Evolutionary conservation across 768 basidiomycete species (phyloP), one percentile per base, ranked within the genome.

Genomic region (Boletus vinaceobasis): DNA sequence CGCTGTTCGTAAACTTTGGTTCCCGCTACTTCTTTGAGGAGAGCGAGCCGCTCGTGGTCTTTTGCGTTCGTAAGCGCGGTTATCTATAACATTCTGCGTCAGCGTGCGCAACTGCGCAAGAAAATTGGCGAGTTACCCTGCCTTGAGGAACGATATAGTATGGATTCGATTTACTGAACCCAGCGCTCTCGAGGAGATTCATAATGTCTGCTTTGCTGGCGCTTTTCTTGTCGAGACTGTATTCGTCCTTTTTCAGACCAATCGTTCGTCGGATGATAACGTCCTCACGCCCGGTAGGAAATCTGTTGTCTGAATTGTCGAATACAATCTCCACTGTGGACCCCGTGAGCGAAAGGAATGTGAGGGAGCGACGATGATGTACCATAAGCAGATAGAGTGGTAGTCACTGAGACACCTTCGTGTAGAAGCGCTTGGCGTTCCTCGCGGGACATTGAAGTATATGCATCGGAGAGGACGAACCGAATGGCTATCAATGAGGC

Each of bases 61-160:
- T 97, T 97, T 23, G 95, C 95, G 59, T 98, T 99, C 8, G 96
- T 99, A 13, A 99, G 77, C 21, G 91, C 86, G 0, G 96, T 98
- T 58, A 99, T 98, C 91, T 97, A 59, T 2, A 14, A 8, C 5
- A 19, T 8, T 27, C 14, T 44, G 15, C 10, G 27, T 67, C 50
- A 66, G 59, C 47, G 23, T 31, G 29, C 51, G 43, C 21, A 39
- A 13, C 52, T 46, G 10, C n/a, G 38, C 23, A 33, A 4, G 1
- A 23, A 29, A 9, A 3, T 10, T 15, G 29, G 35, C 10, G 15
- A 80, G 86, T 72, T 63, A 97, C 95, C 48, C 96, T 78, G 49
- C 97, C 97, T 77, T 99, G 97, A 2, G 97, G 97, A 0, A 98
- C 96, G 60, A 99, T 99, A 65, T 98, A 99, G 70, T 98, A 99